These are phyloP conservation scores for Trichoderma gracile DNA, from an alignment of 2,329 filamentous ascomycete genomes.

Conservation along the genomic window DNA sequence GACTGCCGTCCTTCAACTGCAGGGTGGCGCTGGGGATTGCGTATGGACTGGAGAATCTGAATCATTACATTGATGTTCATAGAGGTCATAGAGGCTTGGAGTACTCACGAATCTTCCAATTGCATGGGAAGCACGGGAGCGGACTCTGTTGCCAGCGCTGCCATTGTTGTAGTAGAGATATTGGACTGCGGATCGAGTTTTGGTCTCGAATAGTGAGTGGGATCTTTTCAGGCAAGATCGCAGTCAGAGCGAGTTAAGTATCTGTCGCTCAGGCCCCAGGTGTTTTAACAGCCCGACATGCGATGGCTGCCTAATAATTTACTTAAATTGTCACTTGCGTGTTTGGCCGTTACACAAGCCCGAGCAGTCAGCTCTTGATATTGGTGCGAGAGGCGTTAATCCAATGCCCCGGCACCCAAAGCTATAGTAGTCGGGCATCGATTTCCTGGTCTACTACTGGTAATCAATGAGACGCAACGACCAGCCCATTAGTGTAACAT, in stretches of 20 bases:
- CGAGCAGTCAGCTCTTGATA: neutral
- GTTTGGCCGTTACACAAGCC: neutral
- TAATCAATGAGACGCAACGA: neutral
- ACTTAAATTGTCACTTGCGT: neutral
- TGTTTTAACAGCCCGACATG: neutral
- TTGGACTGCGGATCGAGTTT: neutral
- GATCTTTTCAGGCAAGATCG: no score
- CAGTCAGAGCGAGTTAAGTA: neutral
- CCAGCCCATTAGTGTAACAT: no score
- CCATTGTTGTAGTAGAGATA: neutral
- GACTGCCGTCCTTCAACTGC: constrained; percentile 10
- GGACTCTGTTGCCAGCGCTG: neutral
- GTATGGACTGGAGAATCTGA: constrained; percentile 1
- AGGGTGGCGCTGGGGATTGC: constrained; percentile 4
- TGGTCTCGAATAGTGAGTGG: neutral
- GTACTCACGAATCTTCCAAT: constrained; percentile 4
- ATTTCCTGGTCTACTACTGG: neutral
- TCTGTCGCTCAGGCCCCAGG: neutral
- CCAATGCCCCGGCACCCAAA: neutral
- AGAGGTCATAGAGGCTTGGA: neutral
- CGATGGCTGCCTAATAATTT: neutral
- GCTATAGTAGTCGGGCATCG: neutral
- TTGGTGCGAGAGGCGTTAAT: neutral
- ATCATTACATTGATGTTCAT: neutral
- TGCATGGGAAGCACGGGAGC: neutral